These are phyloP conservation scores for Plenodomus tracheiphilus DNA, from an alignment of 2,329 filamentous ascomycete genomes.

Conservation along the genomic window DNA sequence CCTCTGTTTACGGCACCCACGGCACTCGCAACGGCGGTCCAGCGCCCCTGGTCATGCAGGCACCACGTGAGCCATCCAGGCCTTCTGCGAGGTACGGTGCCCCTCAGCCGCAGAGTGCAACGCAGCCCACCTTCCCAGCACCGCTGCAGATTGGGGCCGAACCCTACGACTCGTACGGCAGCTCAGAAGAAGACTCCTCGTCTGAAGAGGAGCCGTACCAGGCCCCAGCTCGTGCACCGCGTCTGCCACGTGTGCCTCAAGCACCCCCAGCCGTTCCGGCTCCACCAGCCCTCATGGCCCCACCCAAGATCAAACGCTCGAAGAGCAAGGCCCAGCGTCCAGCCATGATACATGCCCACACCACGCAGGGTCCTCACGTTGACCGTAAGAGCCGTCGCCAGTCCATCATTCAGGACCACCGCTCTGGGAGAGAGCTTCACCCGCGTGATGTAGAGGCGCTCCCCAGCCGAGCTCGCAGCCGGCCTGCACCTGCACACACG, in stretches of 20 bases:
- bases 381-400: slow-evolving; percentile 14
- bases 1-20: slow-evolving; percentile 25
- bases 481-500: slow-evolving; percentile 40
- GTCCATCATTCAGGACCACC: slow-evolving; percentile 20
- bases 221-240: slow-evolving; percentile 10
- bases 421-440: slow-evolving; percentile 9
- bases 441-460: slow-evolving; percentile 15
- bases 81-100: slow-evolving; percentile 36
- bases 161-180: slow-evolving; percentile 16
- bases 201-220: slow-evolving; percentile 19
- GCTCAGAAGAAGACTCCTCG: slow-evolving; percentile 16
- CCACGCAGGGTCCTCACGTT: slow-evolving; percentile 22
- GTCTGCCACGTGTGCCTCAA: slow-evolving; percentile 9
- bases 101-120: slow-evolving; percentile 15
- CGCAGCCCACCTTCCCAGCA: slow-evolving; percentile 6
- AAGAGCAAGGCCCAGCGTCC: slow-evolving; percentile 25
- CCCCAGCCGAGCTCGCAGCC: slow-evolving; percentile 22
- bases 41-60: slow-evolving; percentile 28
- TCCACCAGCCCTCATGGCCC: slow-evolving; percentile 24
- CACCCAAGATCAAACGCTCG: slow-evolving; percentile 17
- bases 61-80: slow-evolving; percentile 20
- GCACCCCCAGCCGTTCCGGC: too few relatives aligned
- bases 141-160: slow-evolving; percentile 15
- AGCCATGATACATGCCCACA: slow-evolving; percentile 28
- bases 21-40: slow-evolving; percentile 17